Percentiles rank a stretch among this genome's conserved stretches.
Evolutionary conservation across 805 yeast species (phyloP).

Genomic region (Ogataea naganishii): DNA sequence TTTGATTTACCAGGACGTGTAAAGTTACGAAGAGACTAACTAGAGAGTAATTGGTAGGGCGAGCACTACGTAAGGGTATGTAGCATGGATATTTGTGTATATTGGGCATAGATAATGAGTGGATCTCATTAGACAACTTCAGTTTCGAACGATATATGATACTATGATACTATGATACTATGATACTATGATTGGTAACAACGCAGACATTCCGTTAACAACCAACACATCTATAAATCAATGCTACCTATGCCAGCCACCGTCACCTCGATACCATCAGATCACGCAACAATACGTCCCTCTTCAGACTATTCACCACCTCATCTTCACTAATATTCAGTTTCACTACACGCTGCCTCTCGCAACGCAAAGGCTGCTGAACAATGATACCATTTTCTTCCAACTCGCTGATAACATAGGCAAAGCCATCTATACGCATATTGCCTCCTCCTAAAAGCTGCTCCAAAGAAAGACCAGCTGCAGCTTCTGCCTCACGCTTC

Average conservation of each 20-base stretch:
- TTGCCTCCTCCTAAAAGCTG: not conserved
- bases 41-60: no score
- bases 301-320: conserved; percentile 46
- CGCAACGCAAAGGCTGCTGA: conserved; percentile 61
- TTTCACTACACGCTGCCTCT: conserved; percentile 55
- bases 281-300: conserved; percentile 39
- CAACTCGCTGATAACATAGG: conserved; percentile 55
- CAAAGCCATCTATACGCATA: conserved; percentile 47
- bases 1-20: conserved; percentile 45
- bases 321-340: conserved; percentile 69
- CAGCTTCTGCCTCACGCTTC: conserved; percentile 8
- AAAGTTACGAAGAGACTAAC: no score
- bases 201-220: not conserved
- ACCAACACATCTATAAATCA: no score
- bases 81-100: no score
- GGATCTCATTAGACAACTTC: not conserved
- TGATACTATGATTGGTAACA: not conserved
- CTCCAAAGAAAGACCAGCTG: not conserved
- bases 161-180: not conserved
- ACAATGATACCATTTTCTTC: conserved; percentile 71
- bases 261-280: conserved; percentile 4
- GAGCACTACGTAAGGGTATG: no score
- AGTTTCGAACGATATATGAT: not conserved
- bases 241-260: no score
- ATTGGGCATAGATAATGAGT: no score